These are phyloP conservation scores for Rhizophora apiculata DNA, from an alignment of 345 rosid species.

Conservation along the genomic window DNA sequence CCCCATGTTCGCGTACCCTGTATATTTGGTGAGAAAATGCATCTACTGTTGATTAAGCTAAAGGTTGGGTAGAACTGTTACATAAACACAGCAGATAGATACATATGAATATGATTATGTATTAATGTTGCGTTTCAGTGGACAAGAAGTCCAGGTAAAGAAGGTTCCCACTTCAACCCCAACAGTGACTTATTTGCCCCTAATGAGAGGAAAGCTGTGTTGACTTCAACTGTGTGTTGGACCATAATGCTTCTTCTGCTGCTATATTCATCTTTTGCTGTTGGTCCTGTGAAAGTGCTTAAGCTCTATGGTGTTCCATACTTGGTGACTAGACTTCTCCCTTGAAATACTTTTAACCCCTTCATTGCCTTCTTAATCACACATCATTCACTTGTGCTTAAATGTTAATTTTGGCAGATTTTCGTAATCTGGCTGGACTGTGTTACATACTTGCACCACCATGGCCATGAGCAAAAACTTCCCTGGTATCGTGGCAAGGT, in stretches of 20 bases:
- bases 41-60: too few relatives aligned
- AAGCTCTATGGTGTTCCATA: constrained; percentile 77
- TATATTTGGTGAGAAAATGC: constrained; percentile 51
- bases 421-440: constrained; percentile 83
- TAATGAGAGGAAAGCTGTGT: constrained; percentile 17
- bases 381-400: background rate
- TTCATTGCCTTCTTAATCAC: background rate
- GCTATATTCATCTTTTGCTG: constrained; percentile 28
- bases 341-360: background rate
- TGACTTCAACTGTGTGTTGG: constrained; percentile 60
- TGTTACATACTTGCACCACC: constrained; percentile 89
- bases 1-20: constrained; percentile 65
- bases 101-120: too few relatives aligned
- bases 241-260: constrained; percentile 58
- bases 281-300: constrained; percentile 48
- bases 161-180: constrained; percentile 33
- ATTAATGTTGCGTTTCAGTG: constrained; percentile 14
- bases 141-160: constrained; percentile 32
- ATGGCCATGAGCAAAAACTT: constrained; percentile 72
- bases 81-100: too few relatives aligned
- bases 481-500: constrained; percentile 98
- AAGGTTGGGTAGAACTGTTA: too few relatives aligned
- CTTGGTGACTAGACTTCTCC: constrained; percentile 29
- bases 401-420: constrained; percentile 32
- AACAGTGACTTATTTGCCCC: constrained; percentile 29